These are phyloP conservation scores for Linnemannia hyalina DNA, from an alignment of 192 early-diverging fungal species.

Conservation along the genomic window DNA sequence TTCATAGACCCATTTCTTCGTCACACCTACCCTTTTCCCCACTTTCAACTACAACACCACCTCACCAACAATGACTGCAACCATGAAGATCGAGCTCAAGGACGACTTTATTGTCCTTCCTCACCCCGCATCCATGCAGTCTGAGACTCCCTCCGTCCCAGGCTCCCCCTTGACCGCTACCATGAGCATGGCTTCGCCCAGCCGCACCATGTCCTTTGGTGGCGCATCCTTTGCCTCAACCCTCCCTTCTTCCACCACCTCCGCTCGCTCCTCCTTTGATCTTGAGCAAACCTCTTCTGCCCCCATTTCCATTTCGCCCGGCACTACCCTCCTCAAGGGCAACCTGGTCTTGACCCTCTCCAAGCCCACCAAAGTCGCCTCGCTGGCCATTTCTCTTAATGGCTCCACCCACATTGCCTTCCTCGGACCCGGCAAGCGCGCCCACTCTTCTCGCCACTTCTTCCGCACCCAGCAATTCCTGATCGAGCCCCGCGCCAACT, in stretches of 20 bases:
- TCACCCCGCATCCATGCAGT: background rate
- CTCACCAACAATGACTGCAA: conserved; percentile 24
- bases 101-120: conserved; percentile 40
- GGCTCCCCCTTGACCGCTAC: conserved; percentile 11
- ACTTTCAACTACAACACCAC: background rate
- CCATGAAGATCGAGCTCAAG: conserved; percentile 45
- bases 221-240: conserved; percentile 34
- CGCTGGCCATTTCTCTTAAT: conserved; percentile 34
- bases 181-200: conserved; percentile 47
- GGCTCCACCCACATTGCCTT: conserved; percentile 54
- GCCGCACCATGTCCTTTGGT: conserved; percentile 47
- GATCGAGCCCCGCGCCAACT: conserved; percentile 30
- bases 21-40: background rate
- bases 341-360: conserved; percentile 24
- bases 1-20: background rate
- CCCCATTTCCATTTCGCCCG: background rate
- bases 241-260: conserved; percentile 35
- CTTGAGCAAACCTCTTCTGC: conserved; percentile 18
- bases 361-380: conserved; percentile 44
- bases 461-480: conserved; percentile 40
- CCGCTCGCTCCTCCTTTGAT: conserved; percentile 45
- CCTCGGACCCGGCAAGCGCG: conserved; percentile 44
- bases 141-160: background rate
- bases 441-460: conserved; percentile 51
- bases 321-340: conserved; percentile 26